Conservation (phyloP, 2,329 filamentous ascomycete genomes). For the Pestalotiopsis sp. region DNA sequence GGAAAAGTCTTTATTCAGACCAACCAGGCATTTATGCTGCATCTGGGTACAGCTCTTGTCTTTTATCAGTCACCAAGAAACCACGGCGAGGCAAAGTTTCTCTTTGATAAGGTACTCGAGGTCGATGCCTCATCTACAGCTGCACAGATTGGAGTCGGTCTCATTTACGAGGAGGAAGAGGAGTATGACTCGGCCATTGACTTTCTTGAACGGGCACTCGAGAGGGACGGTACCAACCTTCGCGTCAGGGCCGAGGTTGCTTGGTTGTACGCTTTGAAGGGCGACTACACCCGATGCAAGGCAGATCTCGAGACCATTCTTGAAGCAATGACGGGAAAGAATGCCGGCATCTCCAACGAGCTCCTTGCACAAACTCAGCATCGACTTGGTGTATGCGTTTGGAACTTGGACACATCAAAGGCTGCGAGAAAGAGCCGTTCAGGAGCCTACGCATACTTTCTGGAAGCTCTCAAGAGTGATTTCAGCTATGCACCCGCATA, state of each 20-base stretch:
- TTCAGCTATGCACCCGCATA: conserved; percentile 89
- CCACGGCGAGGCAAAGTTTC: conserved; percentile 82
- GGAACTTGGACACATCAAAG: conserved; percentile 78
- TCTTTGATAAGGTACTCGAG: conserved; percentile 82
- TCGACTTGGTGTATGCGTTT: conserved; percentile 83
- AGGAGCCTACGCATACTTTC: conserved; percentile 81
- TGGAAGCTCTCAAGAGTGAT: conserved; percentile 83
- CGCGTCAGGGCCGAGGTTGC: conserved; percentile 84
- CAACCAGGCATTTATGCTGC: conserved; percentile 73
- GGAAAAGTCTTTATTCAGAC: conserved; percentile 72
- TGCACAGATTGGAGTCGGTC: conserved; percentile 84
- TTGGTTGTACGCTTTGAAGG: conserved; percentile 87
- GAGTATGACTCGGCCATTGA: conserved; percentile 81
- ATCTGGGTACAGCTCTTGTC: conserved; percentile 84
- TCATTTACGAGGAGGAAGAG: conserved; percentile 92
- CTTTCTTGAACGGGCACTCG: conserved; percentile 76
- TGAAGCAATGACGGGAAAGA: conserved; percentile 54
- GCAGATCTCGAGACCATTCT: conserved; percentile 71
- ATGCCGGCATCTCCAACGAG: conserved; percentile 58
- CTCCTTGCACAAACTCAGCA: conserved; percentile 87
- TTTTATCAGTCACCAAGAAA: conserved; percentile 89
- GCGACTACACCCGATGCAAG: conserved; percentile 71
- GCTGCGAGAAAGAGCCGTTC: conserved; percentile 77
- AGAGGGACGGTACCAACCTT: conserved; percentile 73
- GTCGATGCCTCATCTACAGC: conserved; percentile 76